Evolutionary conservation across 129 eudicot species (phyloP), one percentile per base, ranked within the genome.

Genomic region (Solidago caesia): DNA sequence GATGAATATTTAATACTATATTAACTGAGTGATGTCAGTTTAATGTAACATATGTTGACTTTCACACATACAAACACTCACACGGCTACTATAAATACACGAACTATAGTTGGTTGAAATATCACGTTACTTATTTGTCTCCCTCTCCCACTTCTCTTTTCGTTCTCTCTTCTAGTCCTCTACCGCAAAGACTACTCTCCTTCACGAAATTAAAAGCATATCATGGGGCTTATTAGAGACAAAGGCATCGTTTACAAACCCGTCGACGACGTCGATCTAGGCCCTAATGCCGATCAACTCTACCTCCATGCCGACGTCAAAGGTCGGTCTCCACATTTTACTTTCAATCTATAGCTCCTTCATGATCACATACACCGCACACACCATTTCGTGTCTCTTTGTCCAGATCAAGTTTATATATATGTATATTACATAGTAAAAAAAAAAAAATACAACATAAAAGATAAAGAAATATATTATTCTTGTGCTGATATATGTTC

Each of bases 261-360:
- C n/a, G 90, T 77, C 67, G 84, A 79, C n/a, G 82, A 89, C 57
- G 82, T 95, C 44, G 92, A 95, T 79, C 84, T 95, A 44, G 91
- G 92, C 39, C 88, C 94, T 71, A 63, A 84, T 33, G 75, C 89
- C 71, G 85, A 87, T 57, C 80, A 89, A 57, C 16, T 85, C 59
- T 95, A 95, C 71, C 81, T 91, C 78, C 83, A 78, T 49, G 88
- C 97, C 67, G 84, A 87, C 68, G 99, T 91, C 79, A 95, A 95
- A 91, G 99, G 99, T 94, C 52, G 5, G 5, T 44, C 14, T 64
- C 59, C 14, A 2, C 11, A n/a, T 13, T 29, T 53, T 11, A 12
- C 5, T 53, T 55, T 81, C 64, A 15, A 0, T 42, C 5, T 44
- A n/a, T 26, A 21, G n/a, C 33, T 5, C 27, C 45, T 63, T 43